Evolutionary conservation across 495 filamentous ascomycete species (phyloP).

Genomic region (Penicillium cinerascens): DNA sequence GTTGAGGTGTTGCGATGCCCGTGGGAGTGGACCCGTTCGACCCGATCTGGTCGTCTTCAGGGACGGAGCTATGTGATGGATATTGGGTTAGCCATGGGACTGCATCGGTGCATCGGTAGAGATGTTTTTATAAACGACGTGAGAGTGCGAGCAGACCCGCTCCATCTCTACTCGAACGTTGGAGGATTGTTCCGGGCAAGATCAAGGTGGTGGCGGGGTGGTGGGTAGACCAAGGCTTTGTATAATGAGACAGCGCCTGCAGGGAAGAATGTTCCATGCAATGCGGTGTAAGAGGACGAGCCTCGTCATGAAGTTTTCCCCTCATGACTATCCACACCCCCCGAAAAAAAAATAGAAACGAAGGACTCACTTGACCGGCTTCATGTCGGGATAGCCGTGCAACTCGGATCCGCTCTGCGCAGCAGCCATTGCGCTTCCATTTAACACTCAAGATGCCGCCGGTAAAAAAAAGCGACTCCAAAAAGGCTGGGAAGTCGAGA

Average conservation of each 20-base stretch:
- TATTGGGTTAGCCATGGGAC: slow-evolving; percentile 21
- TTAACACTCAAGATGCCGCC: slow-evolving; percentile 23
- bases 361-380: slow-evolving; percentile 41
- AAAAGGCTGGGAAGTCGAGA: slow-evolving; percentile 5
- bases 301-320: neutral
- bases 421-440: slow-evolving; percentile 50
- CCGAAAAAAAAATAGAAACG: neutral
- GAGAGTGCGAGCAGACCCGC: slow-evolving; percentile 2
- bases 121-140: neutral
- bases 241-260: slow-evolving; percentile 6
- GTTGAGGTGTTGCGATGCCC: slow-evolving; percentile 81
- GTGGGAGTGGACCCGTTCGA: slow-evolving; percentile 75
- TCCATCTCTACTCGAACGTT: neutral
- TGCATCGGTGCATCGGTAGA: neutral
- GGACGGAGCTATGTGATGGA: slow-evolving; percentile 27
- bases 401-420: slow-evolving; percentile 48
- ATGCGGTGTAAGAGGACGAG: slow-evolving; percentile 21
- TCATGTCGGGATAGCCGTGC: slow-evolving; percentile 51
- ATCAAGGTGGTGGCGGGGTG: neutral
- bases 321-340: neutral
- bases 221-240: neutral
- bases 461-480: slow-evolving; percentile 3
- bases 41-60: slow-evolving; percentile 77
- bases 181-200: slow-evolving; percentile 16
- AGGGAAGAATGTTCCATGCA: slow-evolving; percentile 11